A percentile compares a stretch with the other conserved stretches of the same genome.
phyloP scores from a whole-genome alignment of 345 rosid species.

The Nephelium lappaceum region DNA sequence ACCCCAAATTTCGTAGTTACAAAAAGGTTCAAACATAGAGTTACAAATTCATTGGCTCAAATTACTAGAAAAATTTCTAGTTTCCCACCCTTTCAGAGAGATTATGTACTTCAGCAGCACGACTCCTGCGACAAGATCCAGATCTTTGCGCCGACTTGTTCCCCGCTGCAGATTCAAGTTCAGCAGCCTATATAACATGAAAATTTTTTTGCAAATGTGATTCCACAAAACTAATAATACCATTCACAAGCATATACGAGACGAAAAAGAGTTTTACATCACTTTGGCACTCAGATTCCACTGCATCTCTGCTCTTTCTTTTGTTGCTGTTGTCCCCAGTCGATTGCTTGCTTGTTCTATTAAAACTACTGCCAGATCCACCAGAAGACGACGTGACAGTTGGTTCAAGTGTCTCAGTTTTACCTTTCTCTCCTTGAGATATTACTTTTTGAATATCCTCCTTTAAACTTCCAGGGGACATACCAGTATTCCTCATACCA shows the following conservation, averaged over 20 bases:
- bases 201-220: not conserved
- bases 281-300: slow-evolving; percentile 61
- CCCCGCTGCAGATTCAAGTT: slow-evolving; percentile 33
- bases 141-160: slow-evolving; percentile 42
- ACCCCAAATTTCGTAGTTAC: too few species aligned
- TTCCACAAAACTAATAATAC: not conserved
- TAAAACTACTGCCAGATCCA: slow-evolving; percentile 69
- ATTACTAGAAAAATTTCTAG: not conserved
- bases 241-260: not conserved
- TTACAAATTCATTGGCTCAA: not conserved
- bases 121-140: slow-evolving; percentile 53
- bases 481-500: slow-evolving; percentile 32
- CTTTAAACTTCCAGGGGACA: slow-evolving; percentile 33
- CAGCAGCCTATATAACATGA: slow-evolving; percentile 45
- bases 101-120: slow-evolving; percentile 79
- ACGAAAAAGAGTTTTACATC: slow-evolving; percentile 42
- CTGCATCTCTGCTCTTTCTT: slow-evolving; percentile 59
- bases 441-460: slow-evolving; percentile 26
- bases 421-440: slow-evolving; percentile 35
- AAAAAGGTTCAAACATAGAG: not conserved
- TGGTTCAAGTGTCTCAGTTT: slow-evolving; percentile 43
- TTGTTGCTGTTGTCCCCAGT: slow-evolving; percentile 42
- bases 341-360: slow-evolving; percentile 45
- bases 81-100: slow-evolving; percentile 64
- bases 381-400: slow-evolving; percentile 62